phyloP scores from a whole-genome alignment of 495 filamentous ascomycete genomes.

The Aspergillus wentii region DNA sequence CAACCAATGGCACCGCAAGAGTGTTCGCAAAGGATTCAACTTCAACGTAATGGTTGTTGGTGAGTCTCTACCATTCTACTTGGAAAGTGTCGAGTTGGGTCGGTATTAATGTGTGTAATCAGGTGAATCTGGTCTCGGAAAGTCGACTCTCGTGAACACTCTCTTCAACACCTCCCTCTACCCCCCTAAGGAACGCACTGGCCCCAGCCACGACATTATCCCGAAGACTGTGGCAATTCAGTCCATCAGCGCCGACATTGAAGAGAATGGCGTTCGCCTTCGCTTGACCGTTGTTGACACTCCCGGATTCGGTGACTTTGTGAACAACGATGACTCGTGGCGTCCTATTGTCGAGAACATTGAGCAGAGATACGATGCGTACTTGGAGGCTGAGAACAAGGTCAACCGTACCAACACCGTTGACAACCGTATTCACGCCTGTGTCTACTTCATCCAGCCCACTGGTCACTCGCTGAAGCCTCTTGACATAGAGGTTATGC shows the following conservation, averaged over 20 bases:
- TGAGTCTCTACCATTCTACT: no score
- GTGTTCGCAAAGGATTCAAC: constrained; percentile 99
- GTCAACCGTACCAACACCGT: constrained; percentile 99
- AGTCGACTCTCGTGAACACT: constrained; percentile 98
- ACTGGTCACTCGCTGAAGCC: constrained; percentile 99
- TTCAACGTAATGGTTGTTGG: constrained; percentile 99
- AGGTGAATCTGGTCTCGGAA: constrained; percentile 99
- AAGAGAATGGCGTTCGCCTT: constrained; percentile 97
- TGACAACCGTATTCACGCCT: constrained; percentile 97
- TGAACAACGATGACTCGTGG: constrained; percentile 99
- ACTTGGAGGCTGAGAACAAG: constrained; percentile 99
- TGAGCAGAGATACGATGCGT: constrained; percentile 96
- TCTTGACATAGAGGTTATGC: constrained; percentile 98
- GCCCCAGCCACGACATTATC: constrained; percentile 93
- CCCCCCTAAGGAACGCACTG: constrained; percentile 96
- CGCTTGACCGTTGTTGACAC: constrained; percentile 97
- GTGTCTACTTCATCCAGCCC: constrained; percentile 99
- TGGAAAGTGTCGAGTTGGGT: no score
- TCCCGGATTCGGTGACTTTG: constrained; percentile 96
- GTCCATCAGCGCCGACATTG: constrained; percentile 97
- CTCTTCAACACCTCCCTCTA: constrained; percentile 99
- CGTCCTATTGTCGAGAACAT: constrained; percentile 98
- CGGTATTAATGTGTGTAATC: constrained; percentile 9
- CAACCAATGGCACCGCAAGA: constrained; percentile 99
- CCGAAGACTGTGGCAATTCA: constrained; percentile 99